Conservation (phyloP, 768 basidiomycete genomes). For the Dentipellis sp. region DNA sequence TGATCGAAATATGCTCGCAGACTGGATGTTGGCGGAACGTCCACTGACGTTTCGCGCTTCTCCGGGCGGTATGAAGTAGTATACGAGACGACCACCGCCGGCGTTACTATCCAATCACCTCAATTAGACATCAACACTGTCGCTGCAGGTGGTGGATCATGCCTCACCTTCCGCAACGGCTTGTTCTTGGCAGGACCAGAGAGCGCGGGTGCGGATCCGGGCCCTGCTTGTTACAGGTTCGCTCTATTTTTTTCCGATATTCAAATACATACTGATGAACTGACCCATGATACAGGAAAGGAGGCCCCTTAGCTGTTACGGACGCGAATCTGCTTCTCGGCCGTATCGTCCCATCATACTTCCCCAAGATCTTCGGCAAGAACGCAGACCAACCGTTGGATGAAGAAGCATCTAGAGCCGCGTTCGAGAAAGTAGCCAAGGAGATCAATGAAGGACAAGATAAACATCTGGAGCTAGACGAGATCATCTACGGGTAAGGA, state of each 20-base stretch:
- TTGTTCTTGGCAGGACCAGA: constrained; percentile 88
- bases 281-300: constrained; percentile 45
- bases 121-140: constrained; percentile 96
- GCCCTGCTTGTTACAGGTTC: constrained; percentile 84
- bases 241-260: constrained; percentile 8
- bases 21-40: constrained; percentile 90
- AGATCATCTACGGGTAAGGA: constrained; percentile 79
- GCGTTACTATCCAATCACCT: constrained; percentile 85
- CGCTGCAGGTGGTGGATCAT: constrained; percentile 90
- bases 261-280: not conserved
- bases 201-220: constrained; percentile 89
- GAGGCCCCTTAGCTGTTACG: constrained; percentile 85
- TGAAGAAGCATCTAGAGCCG: constrained; percentile 51
- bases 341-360: constrained; percentile 80
- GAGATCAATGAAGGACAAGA: constrained; percentile 60
- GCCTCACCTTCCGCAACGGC: constrained; percentile 82
- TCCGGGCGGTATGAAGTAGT: constrained; percentile 88
- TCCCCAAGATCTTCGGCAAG: constrained; percentile 93
- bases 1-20: constrained; percentile 26
- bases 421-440: constrained; percentile 59
- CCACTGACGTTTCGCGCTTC: constrained; percentile 91
- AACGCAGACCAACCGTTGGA: constrained; percentile 82
- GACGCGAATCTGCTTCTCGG: constrained; percentile 91
- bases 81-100: constrained; percentile 93
- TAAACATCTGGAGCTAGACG: constrained; percentile 58